phyloP scores from a whole-genome alignment of 768 basidiomycete genomes.

The Leccinum sublutescens region DNA sequence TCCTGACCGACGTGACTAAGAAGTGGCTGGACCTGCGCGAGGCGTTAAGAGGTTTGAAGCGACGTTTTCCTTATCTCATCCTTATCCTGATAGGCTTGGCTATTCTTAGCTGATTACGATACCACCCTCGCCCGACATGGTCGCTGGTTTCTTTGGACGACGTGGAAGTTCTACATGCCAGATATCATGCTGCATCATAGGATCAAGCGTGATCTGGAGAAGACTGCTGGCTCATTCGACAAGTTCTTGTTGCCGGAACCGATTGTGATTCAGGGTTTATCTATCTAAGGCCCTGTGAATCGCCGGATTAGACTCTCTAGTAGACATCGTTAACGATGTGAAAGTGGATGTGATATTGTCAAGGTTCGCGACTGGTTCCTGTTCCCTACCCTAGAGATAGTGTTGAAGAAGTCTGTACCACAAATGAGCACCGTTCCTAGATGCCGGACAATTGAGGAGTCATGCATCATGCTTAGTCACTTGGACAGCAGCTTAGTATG shows the following conservation, averaged over 20 bases:
- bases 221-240: constrained; percentile 55
- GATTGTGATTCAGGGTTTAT: constrained; percentile 16
- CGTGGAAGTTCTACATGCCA: constrained; percentile 57
- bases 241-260: constrained; percentile 28
- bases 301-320: not conserved
- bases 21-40: constrained; percentile 64
- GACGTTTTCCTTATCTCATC: not conserved
- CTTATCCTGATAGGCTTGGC: not conserved
- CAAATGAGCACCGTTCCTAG: not conserved
- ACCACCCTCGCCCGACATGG: constrained; percentile 60
- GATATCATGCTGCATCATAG: constrained; percentile 33
- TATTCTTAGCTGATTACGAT: constrained; percentile 59
- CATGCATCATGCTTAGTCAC: constrained; percentile 30
- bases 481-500: not conserved
- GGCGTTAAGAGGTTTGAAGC: constrained; percentile 51
- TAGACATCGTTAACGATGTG: not conserved
- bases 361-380: not conserved
- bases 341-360: not conserved
- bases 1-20: constrained; percentile 74
- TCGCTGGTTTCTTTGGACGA: constrained; percentile 75
- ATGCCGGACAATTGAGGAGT: not conserved
- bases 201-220: constrained; percentile 42
- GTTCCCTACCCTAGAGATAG: not conserved
- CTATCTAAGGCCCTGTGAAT: constrained; percentile 8
- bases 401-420: not conserved